Evolutionary conservation across 164 flowering plant genomes (phyloP).

Genomic region (Macadamia integrifolia): DNA sequence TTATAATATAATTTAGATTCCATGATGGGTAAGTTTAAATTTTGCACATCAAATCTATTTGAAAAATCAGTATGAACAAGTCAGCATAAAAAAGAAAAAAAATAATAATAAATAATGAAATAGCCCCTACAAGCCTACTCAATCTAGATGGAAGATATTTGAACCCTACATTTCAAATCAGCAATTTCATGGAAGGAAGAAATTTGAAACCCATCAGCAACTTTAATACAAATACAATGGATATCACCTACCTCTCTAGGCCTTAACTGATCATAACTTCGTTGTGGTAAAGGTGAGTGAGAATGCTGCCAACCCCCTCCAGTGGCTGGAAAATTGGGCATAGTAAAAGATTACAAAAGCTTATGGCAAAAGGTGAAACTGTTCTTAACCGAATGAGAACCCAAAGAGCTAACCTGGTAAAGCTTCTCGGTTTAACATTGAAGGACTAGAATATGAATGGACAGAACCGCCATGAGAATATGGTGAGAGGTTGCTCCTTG

Average conservation of each 20-base stretch:
- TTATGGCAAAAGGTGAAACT: not conserved
- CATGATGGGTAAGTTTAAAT: too few species aligned
- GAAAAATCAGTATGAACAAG: too few species aligned
- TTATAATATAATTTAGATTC: too few species aligned
- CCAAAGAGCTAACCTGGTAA: conserved; percentile 23
- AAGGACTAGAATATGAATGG: conserved; percentile 17
- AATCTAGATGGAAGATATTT: too few species aligned
- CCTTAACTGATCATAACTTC: conserved; percentile 9
- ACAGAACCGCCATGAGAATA: conserved; percentile 25
- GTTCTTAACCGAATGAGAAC: not conserved
- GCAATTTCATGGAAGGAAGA: not conserved
- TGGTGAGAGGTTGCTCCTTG: conserved; percentile 10
- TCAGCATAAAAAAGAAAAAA: too few species aligned
- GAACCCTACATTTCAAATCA: not conserved
- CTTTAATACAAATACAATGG: not conserved
- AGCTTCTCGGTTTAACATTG: conserved; percentile 14
- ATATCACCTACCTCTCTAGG: conserved; percentile 21
- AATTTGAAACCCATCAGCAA: not conserved
- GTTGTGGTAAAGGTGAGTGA: conserved; percentile 14
- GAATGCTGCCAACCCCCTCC: conserved; percentile 18
- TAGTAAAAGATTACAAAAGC: conserved; percentile 1
- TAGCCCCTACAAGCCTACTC: too few species aligned
- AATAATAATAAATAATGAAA: too few species aligned
- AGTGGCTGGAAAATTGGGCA: conserved; percentile 19
- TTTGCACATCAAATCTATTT: too few species aligned